phyloP scores from a whole-genome alignment of 805 yeast genomes.

The Sungouiozyma intestinalis region DNA sequence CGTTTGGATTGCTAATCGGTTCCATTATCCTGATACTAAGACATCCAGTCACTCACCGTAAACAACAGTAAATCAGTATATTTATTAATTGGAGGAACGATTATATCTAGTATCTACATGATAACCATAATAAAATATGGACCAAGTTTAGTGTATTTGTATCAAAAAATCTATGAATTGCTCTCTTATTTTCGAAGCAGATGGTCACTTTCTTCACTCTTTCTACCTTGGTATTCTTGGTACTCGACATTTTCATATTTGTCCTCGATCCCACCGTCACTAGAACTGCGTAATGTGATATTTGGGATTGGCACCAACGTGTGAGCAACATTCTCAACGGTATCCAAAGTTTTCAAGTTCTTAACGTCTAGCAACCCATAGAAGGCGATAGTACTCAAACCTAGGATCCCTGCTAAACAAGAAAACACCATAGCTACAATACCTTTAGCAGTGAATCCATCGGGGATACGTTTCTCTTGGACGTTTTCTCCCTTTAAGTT shows the following conservation, averaged over 20 bases:
- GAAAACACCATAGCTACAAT: slow-evolving; percentile 90
- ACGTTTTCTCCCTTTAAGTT: slow-evolving; percentile 68
- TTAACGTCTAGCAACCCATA: slow-evolving; percentile 80
- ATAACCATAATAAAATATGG: neutral
- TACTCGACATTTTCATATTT: neutral
- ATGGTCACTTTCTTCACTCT: neutral
- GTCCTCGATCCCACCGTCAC: neutral
- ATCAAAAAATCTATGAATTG: neutral
- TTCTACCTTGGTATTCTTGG: neutral
- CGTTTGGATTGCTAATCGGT: neutral
- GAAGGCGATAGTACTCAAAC: slow-evolving; percentile 62
- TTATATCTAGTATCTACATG: no score
- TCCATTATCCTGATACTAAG: neutral
- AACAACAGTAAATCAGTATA: neutral
- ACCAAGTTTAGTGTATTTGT: neutral
- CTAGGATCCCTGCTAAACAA: slow-evolving; percentile 73
- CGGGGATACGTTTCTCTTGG: slow-evolving; percentile 59
- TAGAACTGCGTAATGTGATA: slow-evolving; percentile 26
- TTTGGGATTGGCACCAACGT: slow-evolving; percentile 36
- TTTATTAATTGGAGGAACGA: no score
- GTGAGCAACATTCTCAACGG: slow-evolving; percentile 26
- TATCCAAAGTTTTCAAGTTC: slow-evolving; percentile 29
- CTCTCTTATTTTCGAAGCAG: neutral
- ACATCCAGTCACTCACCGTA: neutral
- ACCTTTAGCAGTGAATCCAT: slow-evolving; percentile 92